Evolutionary conservation across 129 eudicot species (phyloP).

Genomic region (Artemisia argyi): DNA sequence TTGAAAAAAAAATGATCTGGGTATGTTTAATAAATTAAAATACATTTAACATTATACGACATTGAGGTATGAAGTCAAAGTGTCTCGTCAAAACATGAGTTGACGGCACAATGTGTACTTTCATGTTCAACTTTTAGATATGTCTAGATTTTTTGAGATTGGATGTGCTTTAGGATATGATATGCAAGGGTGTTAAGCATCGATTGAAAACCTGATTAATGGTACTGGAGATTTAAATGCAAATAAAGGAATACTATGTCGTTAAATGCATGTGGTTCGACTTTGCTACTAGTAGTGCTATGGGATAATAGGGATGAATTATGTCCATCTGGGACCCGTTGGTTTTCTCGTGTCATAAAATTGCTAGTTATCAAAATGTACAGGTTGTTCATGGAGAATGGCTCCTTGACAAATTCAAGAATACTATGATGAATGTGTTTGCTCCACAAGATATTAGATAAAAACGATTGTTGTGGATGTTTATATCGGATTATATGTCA

Average conservation of each 20-base stretch:
- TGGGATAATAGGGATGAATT: neutral
- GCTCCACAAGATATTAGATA: no score
- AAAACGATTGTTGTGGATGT: no score
- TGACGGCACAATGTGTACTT: no score
- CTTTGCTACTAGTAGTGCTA: neutral
- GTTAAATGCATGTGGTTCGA: neutral
- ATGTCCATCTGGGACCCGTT: neutral
- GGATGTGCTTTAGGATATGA: neutral
- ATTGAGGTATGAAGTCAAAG: no score
- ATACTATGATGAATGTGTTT: neutral
- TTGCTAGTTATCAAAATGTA: neutral
- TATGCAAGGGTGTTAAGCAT: neutral
- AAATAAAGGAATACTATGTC: neutral
- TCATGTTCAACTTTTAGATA: no score
- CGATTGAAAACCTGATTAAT: neutral
- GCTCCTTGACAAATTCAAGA: neutral
- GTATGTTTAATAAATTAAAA: no score
- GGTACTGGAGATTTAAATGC: neutral
- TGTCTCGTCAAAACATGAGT: no score
- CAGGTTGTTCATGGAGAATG: neutral
- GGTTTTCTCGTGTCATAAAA: neutral
- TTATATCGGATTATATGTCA: no score
- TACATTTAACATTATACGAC: no score
- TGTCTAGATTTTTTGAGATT: no score
- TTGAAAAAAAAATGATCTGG: no score